These are phyloP conservation scores for Byssoonygena ceratinophila DNA, from an alignment of 2,329 filamentous ascomycete species.

Conservation along the genomic window DNA sequence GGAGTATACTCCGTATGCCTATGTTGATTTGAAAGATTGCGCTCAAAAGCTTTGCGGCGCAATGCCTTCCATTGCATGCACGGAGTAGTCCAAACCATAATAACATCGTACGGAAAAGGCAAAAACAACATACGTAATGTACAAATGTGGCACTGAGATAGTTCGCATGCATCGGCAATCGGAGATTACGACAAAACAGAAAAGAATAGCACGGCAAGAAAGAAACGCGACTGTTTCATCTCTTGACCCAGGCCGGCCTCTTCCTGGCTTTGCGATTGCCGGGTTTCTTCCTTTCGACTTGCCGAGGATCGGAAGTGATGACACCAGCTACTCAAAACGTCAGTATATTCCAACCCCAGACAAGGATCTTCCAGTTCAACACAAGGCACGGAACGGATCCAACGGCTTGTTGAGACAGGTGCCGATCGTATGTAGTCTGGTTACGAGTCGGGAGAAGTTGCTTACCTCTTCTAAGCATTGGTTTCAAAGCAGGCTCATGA, in stretches of 20 bases:
- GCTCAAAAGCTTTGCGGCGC: not conserved
- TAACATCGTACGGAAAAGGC: not conserved
- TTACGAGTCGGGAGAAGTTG: conserved; percentile 16
- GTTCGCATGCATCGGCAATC: not conserved
- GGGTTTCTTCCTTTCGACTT: conserved; percentile 95
- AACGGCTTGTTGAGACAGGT: not conserved
- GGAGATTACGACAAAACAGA: not conserved
- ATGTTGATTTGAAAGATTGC: not conserved
- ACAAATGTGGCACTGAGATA: not conserved
- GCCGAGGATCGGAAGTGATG: conserved; percentile 80
- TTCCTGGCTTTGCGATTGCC: conserved; percentile 95
- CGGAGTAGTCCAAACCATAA: not conserved
- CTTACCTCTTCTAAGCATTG: conserved; percentile 78
- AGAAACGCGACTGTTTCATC: conserved; percentile 32
- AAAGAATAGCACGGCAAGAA: conserved; percentile 1
- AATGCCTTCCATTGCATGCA: not conserved
- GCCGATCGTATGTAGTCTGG: not conserved
- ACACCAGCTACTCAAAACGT: conserved; percentile 60
- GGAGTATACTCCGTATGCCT: too few relatives aligned
- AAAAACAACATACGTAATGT: not conserved
- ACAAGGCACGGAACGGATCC: conserved; percentile 14
- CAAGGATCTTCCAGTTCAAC: conserved; percentile 17
- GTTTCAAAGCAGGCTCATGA: conserved; percentile 87
- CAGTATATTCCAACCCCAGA: not conserved
- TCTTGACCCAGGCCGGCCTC: conserved; percentile 96